These are phyloP conservation scores for Talaromyces sp. DNA, from an alignment of 2,329 filamentous ascomycete species.

Conservation along the genomic window DNA sequence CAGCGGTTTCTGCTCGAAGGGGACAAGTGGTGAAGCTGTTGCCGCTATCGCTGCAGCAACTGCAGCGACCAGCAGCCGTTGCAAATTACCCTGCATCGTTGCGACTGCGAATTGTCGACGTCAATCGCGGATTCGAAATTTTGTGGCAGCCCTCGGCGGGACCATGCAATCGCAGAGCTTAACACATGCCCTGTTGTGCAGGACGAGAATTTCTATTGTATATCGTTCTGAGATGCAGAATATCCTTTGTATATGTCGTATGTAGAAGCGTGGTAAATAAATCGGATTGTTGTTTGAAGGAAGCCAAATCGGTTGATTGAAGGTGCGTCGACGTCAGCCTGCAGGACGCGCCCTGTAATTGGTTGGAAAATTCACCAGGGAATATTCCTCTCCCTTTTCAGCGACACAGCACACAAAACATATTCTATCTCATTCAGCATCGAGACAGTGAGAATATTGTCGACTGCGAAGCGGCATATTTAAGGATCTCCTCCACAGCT, in stretches of 20 bases:
- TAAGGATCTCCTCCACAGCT: background rate
- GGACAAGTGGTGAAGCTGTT: slow-evolving; percentile 9
- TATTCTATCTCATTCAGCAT: background rate
- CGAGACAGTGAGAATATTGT: background rate
- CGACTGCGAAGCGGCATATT: background rate
- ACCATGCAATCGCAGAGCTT: background rate
- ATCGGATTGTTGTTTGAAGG: background rate
- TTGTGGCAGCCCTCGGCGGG: slow-evolving; percentile 8
- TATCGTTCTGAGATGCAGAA: background rate
- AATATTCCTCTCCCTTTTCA: background rate
- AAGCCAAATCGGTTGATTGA: background rate
- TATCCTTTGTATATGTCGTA: background rate
- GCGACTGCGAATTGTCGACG: background rate
- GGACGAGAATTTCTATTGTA: background rate
- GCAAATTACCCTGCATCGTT: background rate
- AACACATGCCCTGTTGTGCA: background rate
- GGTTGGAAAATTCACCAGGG: background rate
- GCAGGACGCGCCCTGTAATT: slow-evolving; percentile 4
- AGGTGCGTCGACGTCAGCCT: slow-evolving; percentile 2
- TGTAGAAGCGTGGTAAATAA: background rate
- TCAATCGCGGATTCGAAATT: background rate
- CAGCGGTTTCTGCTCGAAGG: slow-evolving; percentile 7
- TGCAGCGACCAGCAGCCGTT: background rate
- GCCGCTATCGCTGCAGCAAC: background rate
- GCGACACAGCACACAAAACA: background rate